phyloP scores from a whole-genome alignment of 768 basidiomycete species.

The Gloeopeniophorella convolvens region DNA sequence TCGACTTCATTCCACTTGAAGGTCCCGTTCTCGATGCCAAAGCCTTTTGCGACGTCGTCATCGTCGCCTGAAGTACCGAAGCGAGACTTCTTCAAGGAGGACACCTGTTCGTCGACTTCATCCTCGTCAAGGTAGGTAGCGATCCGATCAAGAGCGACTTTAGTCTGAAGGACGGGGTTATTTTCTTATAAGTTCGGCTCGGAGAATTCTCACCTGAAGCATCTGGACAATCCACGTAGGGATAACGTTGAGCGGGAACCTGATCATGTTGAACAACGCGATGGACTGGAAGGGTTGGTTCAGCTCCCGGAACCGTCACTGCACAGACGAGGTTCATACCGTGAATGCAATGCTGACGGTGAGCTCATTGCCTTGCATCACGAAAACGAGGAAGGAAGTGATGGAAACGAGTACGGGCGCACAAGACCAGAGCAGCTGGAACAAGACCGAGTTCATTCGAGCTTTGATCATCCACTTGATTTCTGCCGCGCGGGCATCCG shows the following conservation, averaged over 20 bases:
- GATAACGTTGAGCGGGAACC: conserved; percentile 69
- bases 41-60: conserved; percentile 28
- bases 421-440: conserved; percentile 63
- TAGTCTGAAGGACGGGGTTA: conserved; percentile 31
- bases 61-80: conserved; percentile 22
- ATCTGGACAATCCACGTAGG: conserved; percentile 76
- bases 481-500: conserved; percentile 62
- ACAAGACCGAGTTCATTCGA: conserved; percentile 66
- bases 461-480: conserved; percentile 76
- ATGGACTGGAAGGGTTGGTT: conserved; percentile 44
- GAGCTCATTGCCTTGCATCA: conserved; percentile 65
- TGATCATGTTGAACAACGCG: conserved; percentile 80
- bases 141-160: conserved; percentile 55
- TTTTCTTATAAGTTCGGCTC: background rate
- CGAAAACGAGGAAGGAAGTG: conserved; percentile 69
- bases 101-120: conserved; percentile 56
- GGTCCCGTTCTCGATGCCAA: conserved; percentile 44
- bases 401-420: conserved; percentile 80
- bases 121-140: conserved; percentile 55
- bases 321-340: conserved; percentile 32
- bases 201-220: conserved; percentile 40
- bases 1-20: conserved; percentile 55
- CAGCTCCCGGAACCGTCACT: background rate
- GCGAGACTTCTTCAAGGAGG: conserved; percentile 40
- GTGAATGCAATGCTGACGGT: conserved; percentile 83